Base-by-base conservation (phyloP, 495 filamentous ascomycete species). In the Aspergillus heteromorphus region DNA sequence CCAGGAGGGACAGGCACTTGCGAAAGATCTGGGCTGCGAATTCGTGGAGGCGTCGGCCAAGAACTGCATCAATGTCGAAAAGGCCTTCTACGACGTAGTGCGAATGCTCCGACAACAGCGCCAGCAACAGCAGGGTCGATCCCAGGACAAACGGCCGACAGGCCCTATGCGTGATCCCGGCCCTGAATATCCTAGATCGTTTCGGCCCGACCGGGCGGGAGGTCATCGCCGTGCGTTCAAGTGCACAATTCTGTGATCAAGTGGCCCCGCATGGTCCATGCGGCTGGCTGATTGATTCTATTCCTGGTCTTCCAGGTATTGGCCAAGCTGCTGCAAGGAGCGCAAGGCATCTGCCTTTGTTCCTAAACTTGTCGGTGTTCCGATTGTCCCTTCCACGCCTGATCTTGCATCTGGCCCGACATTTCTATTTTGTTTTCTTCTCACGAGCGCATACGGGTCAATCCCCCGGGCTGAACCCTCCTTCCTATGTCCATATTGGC, bases 41-140 rank as follows among this genome's bases (percentile, higher is more conserved):
- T 98, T 97, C 63, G 92, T 97, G 53, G 93, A 97, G 70, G 93
- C 93, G 5, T 97, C 92, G 13, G 93, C 93, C n/a, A 97, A 97
- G 76, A 96, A 96, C 65, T 97, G 93, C 77, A 89, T 97, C 75
- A 97, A 98, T 64, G 93, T 98, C 21, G 93, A 98, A 66, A 96
- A 92, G 76, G 95, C 93, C 2, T 98, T 98, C 67, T 97, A 96
- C 72, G 93, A 98, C 62, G 95, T 98, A 11, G 93, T 98, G 19
- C 80, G 95, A 53, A 87, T 91, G 63, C 74, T 97, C 52, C 84
- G 92, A 55, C 81, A 85, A 56, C 92, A 96, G 69, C 82, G 88
- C 58, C 84, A 89, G 69, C 74, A 79, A 48, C 64, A 68, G 48
- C 70, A 72, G 40, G 64, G 65, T 23, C 68, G 71, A 16, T 55